These are phyloP conservation scores for Serpula lacrymans DNA, from an alignment of 768 basidiomycete species.

Conservation along the genomic window DNA sequence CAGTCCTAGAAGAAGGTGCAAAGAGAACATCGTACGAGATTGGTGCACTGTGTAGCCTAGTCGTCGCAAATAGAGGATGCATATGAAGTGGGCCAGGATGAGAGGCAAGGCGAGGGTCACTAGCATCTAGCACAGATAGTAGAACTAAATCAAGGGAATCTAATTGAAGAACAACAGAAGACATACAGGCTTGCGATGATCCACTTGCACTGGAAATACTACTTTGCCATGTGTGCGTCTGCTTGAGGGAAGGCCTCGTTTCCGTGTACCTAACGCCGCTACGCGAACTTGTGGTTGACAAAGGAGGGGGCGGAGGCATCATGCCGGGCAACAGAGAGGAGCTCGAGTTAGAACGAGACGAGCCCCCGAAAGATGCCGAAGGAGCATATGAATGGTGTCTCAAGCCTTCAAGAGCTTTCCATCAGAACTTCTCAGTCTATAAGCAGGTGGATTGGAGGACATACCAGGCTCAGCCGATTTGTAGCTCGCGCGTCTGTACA, in stretches of 20 bases:
- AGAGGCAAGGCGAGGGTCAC: conserved; percentile 20
- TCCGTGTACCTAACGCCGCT: conserved; percentile 37
- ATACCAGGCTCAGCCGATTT: conserved; percentile 43
- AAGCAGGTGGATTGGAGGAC: conserved; percentile 17
- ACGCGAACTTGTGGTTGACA: conserved; percentile 38
- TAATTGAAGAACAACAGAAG: conserved; percentile 3
- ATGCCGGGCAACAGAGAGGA: conserved; percentile 45
- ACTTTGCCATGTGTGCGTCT: conserved; percentile 46
- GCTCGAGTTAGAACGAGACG: conserved; percentile 50
- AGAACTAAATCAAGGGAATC: conserved; percentile 5
- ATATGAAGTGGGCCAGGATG: conserved; percentile 41
- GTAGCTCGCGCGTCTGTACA: conserved; percentile 42
- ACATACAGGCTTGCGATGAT: conserved; percentile 41
- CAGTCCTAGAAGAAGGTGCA: conserved; percentile 54
- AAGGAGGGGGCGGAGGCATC: conserved; percentile 30
- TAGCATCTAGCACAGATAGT: conserved; percentile 1
- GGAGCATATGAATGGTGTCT: conserved; percentile 15
- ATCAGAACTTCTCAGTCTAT: conserved; percentile 29
- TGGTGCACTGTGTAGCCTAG: conserved; percentile 53
- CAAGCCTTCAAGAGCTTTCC: conserved; percentile 23
- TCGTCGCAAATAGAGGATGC: conserved; percentile 61
- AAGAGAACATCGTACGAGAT: conserved; percentile 59
- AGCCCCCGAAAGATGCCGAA: conserved; percentile 33
- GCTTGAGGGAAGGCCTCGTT: conserved; percentile 44
- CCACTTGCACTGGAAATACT: conserved; percentile 35